A percentile compares a stretch with the other conserved stretches of the same genome.
phyloP scores from a whole-genome alignment of 805 yeast species.

The Candida parachauliodes region DNA sequence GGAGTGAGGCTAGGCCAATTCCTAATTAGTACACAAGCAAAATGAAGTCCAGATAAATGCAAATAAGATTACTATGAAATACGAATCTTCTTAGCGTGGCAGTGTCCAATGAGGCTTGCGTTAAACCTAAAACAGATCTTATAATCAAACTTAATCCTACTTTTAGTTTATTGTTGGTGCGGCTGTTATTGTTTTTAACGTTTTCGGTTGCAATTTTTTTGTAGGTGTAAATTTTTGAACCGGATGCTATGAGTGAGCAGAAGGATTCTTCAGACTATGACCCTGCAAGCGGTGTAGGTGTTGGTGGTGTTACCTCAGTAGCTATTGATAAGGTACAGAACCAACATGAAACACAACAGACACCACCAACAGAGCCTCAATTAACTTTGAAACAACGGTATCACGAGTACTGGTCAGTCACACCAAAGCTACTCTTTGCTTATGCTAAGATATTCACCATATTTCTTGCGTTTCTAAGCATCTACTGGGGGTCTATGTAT shows the following conservation, averaged over 20 bases:
- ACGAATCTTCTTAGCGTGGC: too few species aligned
- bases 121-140: too few species aligned
- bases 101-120: too few species aligned
- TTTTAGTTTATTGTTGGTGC: too few species aligned
- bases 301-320: neutral
- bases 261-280: constrained; percentile 10
- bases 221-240: too few species aligned
- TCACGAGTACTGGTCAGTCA: constrained; percentile 5
- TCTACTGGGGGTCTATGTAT: constrained; percentile 36
- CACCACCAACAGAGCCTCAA: neutral
- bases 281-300: neutral
- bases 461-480: constrained; percentile 27
- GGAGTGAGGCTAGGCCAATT: too few species aligned
- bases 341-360: neutral
- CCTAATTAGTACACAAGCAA: too few species aligned
- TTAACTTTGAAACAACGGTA: constrained; percentile 6
- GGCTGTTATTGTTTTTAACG: too few species aligned
- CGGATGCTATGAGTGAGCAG: constrained; percentile 8
- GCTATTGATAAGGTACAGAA: constrained; percentile 1
- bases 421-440: constrained; percentile 14
- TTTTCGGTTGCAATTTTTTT: too few species aligned
- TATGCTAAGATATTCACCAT: constrained; percentile 18
- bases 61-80: too few species aligned
- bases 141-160: too few species aligned
- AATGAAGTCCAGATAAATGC: too few species aligned